Evolutionary conservation across 306 rosid species (phyloP).

Genomic region (Aeschynomene evenia): DNA sequence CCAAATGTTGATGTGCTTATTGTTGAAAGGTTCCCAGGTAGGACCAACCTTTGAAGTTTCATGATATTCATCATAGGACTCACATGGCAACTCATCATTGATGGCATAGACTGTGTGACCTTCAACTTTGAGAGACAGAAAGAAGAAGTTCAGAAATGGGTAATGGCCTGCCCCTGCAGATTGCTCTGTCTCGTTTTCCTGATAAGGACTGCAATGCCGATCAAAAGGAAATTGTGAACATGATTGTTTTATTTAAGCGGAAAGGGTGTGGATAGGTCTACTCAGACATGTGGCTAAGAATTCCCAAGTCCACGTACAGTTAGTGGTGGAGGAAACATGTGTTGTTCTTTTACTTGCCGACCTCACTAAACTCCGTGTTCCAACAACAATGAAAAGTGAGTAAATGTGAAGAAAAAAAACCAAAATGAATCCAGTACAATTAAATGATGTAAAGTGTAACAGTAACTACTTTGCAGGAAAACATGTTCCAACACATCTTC

Average conservation of each 20-base stretch:
- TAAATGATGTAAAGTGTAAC: not conserved
- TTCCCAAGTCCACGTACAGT: not conserved
- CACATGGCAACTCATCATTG: conserved; percentile 41
- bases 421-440: not conserved
- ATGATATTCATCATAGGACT: conserved; percentile 29
- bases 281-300: conserved; percentile 36
- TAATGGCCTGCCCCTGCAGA: not conserved
- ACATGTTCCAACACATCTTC: not conserved
- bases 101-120: conserved; percentile 43
- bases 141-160: not conserved
- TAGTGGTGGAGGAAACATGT: not conserved
- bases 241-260: not conserved
- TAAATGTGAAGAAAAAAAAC: no score
- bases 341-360: not conserved
- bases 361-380: not conserved
- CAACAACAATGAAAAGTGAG: no score
- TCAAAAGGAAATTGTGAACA: conserved; percentile 1
- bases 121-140: not conserved
- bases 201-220: not conserved
- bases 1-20: conserved; percentile 39
- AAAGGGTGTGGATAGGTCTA: conserved; percentile 41
- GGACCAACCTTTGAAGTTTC: conserved; percentile 33
- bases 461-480: no score
- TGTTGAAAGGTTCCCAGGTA: conserved; percentile 27
- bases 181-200: not conserved